Evolutionary conservation across 2,329 filamentous ascomycete genomes (phyloP).

Genomic region (Colletotrichum kahawae): DNA sequence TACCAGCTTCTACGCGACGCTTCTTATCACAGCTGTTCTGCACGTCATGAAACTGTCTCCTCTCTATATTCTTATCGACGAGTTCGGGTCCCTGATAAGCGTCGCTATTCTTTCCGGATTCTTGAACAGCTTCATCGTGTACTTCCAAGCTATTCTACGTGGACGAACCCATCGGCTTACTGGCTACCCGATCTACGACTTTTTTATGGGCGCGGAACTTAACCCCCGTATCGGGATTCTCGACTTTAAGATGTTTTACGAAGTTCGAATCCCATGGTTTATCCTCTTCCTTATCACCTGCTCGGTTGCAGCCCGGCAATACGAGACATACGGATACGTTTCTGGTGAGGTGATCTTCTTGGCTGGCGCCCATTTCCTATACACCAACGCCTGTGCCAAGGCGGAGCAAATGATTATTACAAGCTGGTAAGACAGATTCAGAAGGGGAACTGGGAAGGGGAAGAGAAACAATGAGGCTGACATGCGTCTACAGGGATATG

Average conservation of each 20-base stretch:
- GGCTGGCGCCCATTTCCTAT: conserved; percentile 87
- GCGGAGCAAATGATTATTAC: conserved; percentile 90
- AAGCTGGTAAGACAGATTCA: conserved; percentile 60
- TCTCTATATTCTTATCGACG: conserved; percentile 89
- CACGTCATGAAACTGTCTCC: conserved; percentile 87
- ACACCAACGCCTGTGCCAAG: conserved; percentile 91
- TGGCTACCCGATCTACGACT: conserved; percentile 83
- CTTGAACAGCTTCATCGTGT: conserved; percentile 81
- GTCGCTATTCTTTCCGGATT: conserved; percentile 93
- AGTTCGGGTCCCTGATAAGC: conserved; percentile 91
- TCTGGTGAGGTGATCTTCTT: conserved; percentile 83
- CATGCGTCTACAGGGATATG: conserved; percentile 66
- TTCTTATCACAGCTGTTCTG: conserved; percentile 69
- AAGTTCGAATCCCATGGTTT: conserved; percentile 91
- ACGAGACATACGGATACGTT: conserved; percentile 84
- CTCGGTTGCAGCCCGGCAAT: conserved; percentile 80
- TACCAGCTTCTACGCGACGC: conserved; percentile 85
- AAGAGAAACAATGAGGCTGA: too few relatives aligned
- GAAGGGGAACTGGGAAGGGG: too few relatives aligned
- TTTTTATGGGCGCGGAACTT: conserved; percentile 91
- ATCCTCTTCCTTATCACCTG: conserved; percentile 81
- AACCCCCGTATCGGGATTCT: conserved; percentile 86
- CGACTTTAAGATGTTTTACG: conserved; percentile 97
- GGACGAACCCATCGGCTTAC: conserved; percentile 94
- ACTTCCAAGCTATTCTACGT: conserved; percentile 80